Base-by-base conservation (phyloP, 805 yeast genomes). In the Wickerhamiella azyma region DNA sequence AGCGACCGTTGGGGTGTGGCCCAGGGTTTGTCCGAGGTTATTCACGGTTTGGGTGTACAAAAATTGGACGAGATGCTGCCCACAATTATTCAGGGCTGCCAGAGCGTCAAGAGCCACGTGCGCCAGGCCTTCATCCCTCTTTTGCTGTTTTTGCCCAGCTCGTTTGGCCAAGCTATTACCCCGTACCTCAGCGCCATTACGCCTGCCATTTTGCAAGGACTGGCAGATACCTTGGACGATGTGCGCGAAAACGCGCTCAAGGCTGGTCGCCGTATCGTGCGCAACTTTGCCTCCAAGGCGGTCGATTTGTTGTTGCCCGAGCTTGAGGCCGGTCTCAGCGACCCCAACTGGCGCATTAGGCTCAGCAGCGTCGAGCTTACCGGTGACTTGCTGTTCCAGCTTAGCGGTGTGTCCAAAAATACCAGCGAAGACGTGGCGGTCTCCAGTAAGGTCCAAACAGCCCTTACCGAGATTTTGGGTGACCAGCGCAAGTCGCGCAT, bases 1-100 rank as follows among this genome's bases (percentile, higher is more conserved):
- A 96, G 96, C 50, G 97, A 92, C 60, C 77, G 96, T 53, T 73
- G 92, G 49, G 99, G 99, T 48, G 82, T 95, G 43, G 98, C 97
- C 0, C 98, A 92, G 68, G 97, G 95, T 2, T 72, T 92, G 47
- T 76, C 96, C 14, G 99, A 92, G 65, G 94, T 92, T 51, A 75
- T 86, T 46, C 79, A 85, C 56, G 98, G 98, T 52, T 72, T 92
- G 45, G 98, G 99, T 55, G 64, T 85, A 41, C 64, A 76, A 52
- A 86, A 86, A 57, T 72, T 92, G 59, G 98, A 92, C 54, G 96
- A 86, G 58, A 64, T 88, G 58, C 66, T 92, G 49, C 98, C 99
- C 32, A 63, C 70, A 1, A 81, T 92, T 51, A 70, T 92, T 55
- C 65, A 75, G 6, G 80, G 80, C 57, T 84, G 94, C 19, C 69